Percentiles rank a stretch among this genome's conserved stretches.
Evolutionary conservation across 176 grass and related monocot genomes (phyloP).

Genomic region (Poa annua): DNA sequence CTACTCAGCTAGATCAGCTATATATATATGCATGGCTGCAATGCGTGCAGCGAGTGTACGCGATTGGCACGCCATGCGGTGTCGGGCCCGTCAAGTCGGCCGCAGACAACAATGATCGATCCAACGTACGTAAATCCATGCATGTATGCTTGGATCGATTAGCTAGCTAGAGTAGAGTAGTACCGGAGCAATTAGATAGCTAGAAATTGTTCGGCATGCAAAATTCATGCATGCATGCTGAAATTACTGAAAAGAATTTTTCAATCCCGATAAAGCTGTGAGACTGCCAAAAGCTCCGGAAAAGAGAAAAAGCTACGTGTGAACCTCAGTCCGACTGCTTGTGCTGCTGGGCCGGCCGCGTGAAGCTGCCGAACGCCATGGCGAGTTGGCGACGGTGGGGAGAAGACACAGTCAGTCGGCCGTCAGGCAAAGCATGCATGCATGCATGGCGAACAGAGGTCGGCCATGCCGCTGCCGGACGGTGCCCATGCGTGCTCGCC

Average conservation of each 20-base stretch:
- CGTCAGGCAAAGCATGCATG: too few species aligned
- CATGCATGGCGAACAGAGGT: background rate
- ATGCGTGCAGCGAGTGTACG: constrained; percentile 26
- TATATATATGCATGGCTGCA: background rate
- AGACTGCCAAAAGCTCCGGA: constrained; percentile 41
- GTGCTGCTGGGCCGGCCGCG: background rate
- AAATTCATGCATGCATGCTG: constrained; percentile 6
- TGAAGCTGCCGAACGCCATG: too few species aligned
- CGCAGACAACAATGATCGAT: background rate
- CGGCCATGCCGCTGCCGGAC: background rate
- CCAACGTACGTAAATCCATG: background rate
- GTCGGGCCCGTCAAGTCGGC: constrained; percentile 52
- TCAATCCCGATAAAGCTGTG: constrained; percentile 58
- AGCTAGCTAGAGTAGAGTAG: background rate
- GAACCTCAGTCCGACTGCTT: constrained; percentile 18
- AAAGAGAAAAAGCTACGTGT: constrained; percentile 36
- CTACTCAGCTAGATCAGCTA: background rate
- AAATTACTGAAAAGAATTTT: constrained; percentile 30
- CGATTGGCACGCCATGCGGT: constrained; percentile 42
- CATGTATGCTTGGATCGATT: background rate
- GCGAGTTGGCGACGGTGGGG: too few species aligned
- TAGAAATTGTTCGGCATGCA: background rate
- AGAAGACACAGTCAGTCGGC: too few species aligned
- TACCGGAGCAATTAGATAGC: background rate
- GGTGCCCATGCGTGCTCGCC: background rate